Conservation (phyloP, 1,284 basidiomycete genomes). For the Meripilus lineatus region DNA sequence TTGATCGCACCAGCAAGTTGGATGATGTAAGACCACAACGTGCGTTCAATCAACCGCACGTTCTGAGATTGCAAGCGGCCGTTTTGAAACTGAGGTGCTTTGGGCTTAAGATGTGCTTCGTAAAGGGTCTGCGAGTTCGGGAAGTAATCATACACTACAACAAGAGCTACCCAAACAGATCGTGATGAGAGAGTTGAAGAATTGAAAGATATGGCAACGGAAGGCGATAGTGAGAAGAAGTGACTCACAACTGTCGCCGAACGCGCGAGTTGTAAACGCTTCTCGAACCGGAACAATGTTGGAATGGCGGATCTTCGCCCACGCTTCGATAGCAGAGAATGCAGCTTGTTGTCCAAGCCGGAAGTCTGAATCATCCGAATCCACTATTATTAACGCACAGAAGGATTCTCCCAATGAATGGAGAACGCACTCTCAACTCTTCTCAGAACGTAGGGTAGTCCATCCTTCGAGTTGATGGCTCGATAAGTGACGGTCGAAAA, state of each 20-base stretch:
- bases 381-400: slow-evolving; percentile 4
- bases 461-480: slow-evolving; percentile 77
- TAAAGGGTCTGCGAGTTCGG: slow-evolving; percentile 82
- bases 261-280: slow-evolving; percentile 94
- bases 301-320: slow-evolving; percentile 86
- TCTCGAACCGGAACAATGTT: slow-evolving; percentile 84
- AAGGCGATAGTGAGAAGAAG: not conserved
- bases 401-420: not conserved
- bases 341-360: slow-evolving; percentile 80
- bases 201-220: not conserved
- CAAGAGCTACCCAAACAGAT: slow-evolving; percentile 57
- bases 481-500: slow-evolving; percentile 84
- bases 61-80: slow-evolving; percentile 33
- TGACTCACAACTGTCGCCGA: slow-evolving; percentile 84
- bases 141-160: slow-evolving; percentile 92
- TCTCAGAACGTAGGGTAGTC: slow-evolving; percentile 73
- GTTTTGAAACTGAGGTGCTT: slow-evolving; percentile 38
- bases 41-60: slow-evolving; percentile 66
- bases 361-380: slow-evolving; percentile 55
- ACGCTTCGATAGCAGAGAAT: slow-evolving; percentile 81
- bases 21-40: slow-evolving; percentile 91
- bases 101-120: slow-evolving; percentile 60
- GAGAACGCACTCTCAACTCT: slow-evolving; percentile 79
- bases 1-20: slow-evolving; percentile 90
- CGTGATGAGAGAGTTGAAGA: slow-evolving; percentile 1